These are phyloP conservation scores for Beauveria sp. DNA, from an alignment of 2,329 filamentous ascomycete species.

Conservation along the genomic window DNA sequence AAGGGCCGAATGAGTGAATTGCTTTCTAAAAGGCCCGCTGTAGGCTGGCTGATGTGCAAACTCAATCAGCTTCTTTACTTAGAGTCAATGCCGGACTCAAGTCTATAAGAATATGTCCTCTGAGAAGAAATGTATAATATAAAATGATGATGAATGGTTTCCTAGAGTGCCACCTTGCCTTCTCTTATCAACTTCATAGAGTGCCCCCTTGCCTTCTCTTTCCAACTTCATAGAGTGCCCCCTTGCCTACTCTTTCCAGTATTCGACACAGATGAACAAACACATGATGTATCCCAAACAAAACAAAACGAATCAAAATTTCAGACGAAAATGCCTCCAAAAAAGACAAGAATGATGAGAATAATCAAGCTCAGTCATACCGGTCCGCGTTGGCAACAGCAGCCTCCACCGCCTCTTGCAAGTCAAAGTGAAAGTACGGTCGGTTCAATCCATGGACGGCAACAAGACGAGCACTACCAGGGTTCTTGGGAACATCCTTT, in stretches of 20 bases:
- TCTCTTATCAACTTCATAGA: neutral
- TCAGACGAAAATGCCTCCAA: neutral
- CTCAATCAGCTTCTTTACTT: no score
- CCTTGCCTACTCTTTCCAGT: conserved; percentile 4
- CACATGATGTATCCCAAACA: neutral
- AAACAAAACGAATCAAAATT: neutral
- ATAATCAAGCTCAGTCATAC: neutral
- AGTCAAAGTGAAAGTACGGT: conserved; percentile 45
- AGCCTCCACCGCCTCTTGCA: conserved; percentile 41
- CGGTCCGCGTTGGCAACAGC: conserved; percentile 28
- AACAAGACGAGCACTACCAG: conserved; percentile 24
- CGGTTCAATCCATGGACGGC: conserved; percentile 39
- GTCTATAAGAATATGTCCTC: no score
- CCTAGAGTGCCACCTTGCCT: conserved; percentile 10
- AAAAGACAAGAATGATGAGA: neutral
- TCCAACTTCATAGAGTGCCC: neutral
- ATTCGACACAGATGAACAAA: neutral
- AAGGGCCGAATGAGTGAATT: no score
- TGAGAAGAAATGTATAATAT: neutral
- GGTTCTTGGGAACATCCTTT: conserved; percentile 22
- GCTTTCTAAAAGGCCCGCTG: no score
- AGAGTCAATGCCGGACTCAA: no score
- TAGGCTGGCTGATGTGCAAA: no score
- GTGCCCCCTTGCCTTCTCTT: conserved; percentile 10
- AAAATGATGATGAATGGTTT: neutral